Conservation (phyloP, 2,329 filamentous ascomycete genomes). For the Hymenoscyphus repandus region DNA sequence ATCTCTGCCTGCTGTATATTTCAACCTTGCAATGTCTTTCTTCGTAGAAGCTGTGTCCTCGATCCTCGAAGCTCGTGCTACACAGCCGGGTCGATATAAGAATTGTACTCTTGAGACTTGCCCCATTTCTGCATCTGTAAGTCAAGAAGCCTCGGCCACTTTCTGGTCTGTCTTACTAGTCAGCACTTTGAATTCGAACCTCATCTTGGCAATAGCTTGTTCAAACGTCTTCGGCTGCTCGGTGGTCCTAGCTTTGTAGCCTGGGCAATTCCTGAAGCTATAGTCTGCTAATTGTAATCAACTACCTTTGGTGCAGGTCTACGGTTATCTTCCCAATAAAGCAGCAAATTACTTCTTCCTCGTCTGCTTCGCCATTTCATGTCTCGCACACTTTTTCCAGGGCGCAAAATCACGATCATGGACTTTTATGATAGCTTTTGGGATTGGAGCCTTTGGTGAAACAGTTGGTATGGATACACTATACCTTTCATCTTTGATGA, state of each 20-base stretch:
- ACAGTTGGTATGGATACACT: slow-evolving; percentile 36
- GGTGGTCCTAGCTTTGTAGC: background rate
- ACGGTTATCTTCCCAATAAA: slow-evolving; percentile 49
- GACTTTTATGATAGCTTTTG: slow-evolving; percentile 39
- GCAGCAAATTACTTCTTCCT: slow-evolving; percentile 50
- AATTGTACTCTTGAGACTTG: slow-evolving; percentile 3
- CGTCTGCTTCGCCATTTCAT: slow-evolving; percentile 41
- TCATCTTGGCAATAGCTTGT: background rate
- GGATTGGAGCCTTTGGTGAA: slow-evolving; percentile 47
- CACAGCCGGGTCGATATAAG: background rate
- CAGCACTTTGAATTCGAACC: background rate
- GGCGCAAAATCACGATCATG: slow-evolving; percentile 47
- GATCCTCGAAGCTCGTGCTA: background rate
- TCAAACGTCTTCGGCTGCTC: background rate
- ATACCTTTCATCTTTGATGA: background rate
- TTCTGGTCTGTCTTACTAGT: background rate
- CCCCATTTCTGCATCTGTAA: background rate
- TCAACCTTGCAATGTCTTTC: background rate
- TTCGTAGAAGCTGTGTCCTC: background rate
- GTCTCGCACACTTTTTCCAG: slow-evolving; percentile 36
- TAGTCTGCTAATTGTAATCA: background rate
- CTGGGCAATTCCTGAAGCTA: background rate
- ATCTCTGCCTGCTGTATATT: background rate
- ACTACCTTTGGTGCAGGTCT: slow-evolving; percentile 8
- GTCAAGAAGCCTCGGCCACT: background rate